Conservation (phyloP, 352 stramenopile genomes). For the Globisporangium canariense region DNA sequence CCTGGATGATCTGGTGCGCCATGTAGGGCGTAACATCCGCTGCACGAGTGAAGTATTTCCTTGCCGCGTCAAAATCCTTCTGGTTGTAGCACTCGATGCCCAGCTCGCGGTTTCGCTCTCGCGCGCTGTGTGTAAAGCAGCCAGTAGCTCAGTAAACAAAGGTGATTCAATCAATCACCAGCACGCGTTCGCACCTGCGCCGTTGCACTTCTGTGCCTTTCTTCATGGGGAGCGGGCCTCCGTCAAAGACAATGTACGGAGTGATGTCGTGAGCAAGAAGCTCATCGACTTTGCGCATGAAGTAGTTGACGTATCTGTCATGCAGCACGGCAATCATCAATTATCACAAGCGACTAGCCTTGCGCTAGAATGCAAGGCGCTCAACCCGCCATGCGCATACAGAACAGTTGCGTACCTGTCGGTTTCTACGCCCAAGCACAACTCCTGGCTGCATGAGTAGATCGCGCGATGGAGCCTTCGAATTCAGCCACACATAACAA, state of each 20-base stretch:
- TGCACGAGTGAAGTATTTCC: constrained; percentile 6
- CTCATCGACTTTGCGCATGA: constrained; percentile 52
- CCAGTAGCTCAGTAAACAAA: neutral
- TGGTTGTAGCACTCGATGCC: constrained; percentile 57
- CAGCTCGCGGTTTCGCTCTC: constrained; percentile 66
- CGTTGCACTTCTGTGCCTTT: constrained; percentile 73
- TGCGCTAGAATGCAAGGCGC: no score
- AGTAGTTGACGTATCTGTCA: constrained; percentile 73
- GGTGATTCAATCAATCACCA: no score
- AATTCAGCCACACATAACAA: neutral
- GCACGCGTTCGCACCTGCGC: constrained; percentile 31
- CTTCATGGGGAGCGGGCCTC: constrained; percentile 72
- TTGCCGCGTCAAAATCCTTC: constrained; percentile 52
- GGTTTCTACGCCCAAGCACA: constrained; percentile 61
- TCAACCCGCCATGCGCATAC: no score
- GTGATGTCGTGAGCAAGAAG: constrained; percentile 52
- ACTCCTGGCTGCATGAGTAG: constrained; percentile 70
- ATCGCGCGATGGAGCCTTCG: constrained; percentile 77
- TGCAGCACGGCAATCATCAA: neutral
- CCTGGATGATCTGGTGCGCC: constrained; percentile 22
- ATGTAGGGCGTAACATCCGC: neutral
- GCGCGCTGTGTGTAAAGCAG: constrained; percentile 25
- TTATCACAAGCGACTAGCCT: neutral
- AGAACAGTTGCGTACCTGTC: constrained; percentile 45
- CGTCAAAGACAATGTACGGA: constrained; percentile 81